Conservation (phyloP, 2,329 filamentous ascomycete species). For the Alternaria gansuensis region DNA sequence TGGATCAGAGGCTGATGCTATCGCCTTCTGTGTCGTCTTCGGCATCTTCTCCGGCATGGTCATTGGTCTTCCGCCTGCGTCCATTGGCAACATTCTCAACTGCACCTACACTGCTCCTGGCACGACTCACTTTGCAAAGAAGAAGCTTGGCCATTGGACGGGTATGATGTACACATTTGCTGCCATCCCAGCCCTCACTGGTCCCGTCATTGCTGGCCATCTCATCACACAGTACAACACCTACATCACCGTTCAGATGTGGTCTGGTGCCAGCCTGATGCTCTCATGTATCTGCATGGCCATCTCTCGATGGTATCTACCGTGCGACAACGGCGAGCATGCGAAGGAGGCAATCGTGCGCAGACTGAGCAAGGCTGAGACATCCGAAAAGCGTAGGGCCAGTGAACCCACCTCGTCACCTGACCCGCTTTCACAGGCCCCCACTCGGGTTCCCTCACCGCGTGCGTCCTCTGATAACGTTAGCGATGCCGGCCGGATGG, state of each 20-base stretch:
- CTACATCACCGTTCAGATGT: conserved; percentile 59
- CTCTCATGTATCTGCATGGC: conserved; percentile 56
- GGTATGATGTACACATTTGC: conserved; percentile 63
- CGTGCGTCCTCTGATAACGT: conserved; percentile 28
- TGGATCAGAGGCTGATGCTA: conserved; percentile 49
- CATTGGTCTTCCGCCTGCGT: conserved; percentile 61
- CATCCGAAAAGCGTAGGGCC: conserved; percentile 23
- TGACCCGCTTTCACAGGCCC: conserved; percentile 30
- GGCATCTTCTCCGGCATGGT: conserved; percentile 60
- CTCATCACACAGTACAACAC: conserved; percentile 54
- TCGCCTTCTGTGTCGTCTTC: conserved; percentile 61
- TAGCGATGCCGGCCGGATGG: conserved; percentile 24
- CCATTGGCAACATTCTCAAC: conserved; percentile 57
- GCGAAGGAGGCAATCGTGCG: conserved; percentile 29
- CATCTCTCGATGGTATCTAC: conserved; percentile 44
- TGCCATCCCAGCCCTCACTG: conserved; percentile 57
- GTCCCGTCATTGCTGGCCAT: conserved; percentile 59
- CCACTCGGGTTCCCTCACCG: conserved; percentile 34
- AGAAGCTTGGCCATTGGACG: conserved; percentile 61
- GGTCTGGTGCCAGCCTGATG: conserved; percentile 57
- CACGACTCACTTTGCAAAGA: conserved; percentile 38
- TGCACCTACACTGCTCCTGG: conserved; percentile 46
- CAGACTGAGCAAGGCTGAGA: conserved; percentile 19
- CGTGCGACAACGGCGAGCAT: conserved; percentile 40
- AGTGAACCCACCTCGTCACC: conserved; percentile 21